phyloP scores from a whole-genome alignment of 805 yeast genomes.

The Saturnispora ahearnii region DNA sequence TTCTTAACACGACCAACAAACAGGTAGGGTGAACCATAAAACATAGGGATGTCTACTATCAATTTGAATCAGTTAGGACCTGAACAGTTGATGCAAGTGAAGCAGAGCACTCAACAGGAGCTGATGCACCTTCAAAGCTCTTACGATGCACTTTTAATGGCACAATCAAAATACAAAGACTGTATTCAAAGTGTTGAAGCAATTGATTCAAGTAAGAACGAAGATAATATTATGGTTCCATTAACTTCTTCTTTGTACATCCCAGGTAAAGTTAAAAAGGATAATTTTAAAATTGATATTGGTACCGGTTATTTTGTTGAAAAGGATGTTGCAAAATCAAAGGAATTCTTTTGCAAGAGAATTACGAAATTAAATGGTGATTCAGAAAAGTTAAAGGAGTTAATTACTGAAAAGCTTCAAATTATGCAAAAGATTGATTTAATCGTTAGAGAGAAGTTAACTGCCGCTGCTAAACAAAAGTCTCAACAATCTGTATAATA shows the following conservation, averaged over 20 bases:
- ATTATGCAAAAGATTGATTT: conserved; percentile 53
- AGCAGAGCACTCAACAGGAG: conserved; percentile 77
- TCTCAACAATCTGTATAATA: not conserved
- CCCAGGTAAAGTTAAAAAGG: conserved; percentile 65
- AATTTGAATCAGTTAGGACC: conserved; percentile 62
- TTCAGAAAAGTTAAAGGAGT: conserved; percentile 59
- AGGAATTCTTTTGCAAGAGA: conserved; percentile 63
- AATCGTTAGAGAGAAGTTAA: conserved; percentile 44
- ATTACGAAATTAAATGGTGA: conserved; percentile 65
- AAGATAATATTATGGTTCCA: conserved; percentile 62
- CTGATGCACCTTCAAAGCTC: conserved; percentile 80
- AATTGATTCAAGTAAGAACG: conserved; percentile 33
- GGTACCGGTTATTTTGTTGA: conserved; percentile 96
- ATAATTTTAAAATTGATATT: conserved; percentile 78
- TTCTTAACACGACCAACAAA: not conserved
- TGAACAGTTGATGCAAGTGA: conserved; percentile 77
- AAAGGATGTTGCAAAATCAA: conserved; percentile 59
- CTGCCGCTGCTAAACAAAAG: conserved; percentile 30
- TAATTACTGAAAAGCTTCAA: conserved; percentile 67
- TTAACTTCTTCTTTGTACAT: conserved; percentile 82
- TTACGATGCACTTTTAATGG: conserved; percentile 71
- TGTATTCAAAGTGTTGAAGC: conserved; percentile 63
- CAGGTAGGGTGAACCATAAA: not conserved
- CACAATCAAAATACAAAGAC: conserved; percentile 72
- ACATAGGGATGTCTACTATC: conserved; percentile 7